phyloP scores from a whole-genome alignment of 306 rosid species.

The Prunus armeniaca region DNA sequence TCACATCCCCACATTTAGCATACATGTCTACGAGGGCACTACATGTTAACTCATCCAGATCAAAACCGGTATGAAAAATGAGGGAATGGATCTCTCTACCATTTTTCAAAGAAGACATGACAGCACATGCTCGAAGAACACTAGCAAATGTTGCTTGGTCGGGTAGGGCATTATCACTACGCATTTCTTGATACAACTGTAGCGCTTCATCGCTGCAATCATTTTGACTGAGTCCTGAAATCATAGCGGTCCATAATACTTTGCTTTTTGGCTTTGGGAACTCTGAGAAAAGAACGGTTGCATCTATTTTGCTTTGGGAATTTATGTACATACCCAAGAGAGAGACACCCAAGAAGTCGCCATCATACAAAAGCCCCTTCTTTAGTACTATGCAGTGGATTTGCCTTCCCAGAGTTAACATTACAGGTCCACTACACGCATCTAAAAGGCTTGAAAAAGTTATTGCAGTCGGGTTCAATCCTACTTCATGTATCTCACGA shows the following conservation, averaged over 20 bases:
- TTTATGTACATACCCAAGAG: conserved; percentile 70
- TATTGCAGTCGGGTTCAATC: conserved; percentile 61
- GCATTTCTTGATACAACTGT: conserved; percentile 56
- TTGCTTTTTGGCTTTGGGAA: conserved; percentile 50
- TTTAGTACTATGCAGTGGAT: conserved; percentile 54
- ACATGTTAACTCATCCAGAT: conserved; percentile 64
- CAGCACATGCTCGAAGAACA: conserved; percentile 64
- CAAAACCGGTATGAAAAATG: conserved; percentile 61
- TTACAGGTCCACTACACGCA: conserved; percentile 45
- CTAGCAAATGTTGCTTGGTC: conserved; percentile 89
- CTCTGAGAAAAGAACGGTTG: conserved; percentile 57
- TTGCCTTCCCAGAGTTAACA: conserved; percentile 58
- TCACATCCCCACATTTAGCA: conserved; percentile 75
- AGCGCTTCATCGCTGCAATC: conserved; percentile 54
- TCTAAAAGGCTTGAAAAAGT: conserved; percentile 69
- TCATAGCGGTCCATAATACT: conserved; percentile 62
- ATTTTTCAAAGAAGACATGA: conserved; percentile 51
- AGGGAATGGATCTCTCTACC: conserved; percentile 67
- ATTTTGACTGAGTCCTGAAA: conserved; percentile 66
- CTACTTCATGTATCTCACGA: conserved; percentile 49
- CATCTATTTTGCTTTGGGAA: conserved; percentile 52
- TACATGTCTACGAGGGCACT: conserved; percentile 86
- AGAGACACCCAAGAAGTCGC: conserved; percentile 60
- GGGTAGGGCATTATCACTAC: conserved; percentile 44
- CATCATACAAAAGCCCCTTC: conserved; percentile 51